These are phyloP conservation scores for Colletotrichum sidae DNA, from an alignment of 2,329 filamentous ascomycete genomes.

Conservation along the genomic window DNA sequence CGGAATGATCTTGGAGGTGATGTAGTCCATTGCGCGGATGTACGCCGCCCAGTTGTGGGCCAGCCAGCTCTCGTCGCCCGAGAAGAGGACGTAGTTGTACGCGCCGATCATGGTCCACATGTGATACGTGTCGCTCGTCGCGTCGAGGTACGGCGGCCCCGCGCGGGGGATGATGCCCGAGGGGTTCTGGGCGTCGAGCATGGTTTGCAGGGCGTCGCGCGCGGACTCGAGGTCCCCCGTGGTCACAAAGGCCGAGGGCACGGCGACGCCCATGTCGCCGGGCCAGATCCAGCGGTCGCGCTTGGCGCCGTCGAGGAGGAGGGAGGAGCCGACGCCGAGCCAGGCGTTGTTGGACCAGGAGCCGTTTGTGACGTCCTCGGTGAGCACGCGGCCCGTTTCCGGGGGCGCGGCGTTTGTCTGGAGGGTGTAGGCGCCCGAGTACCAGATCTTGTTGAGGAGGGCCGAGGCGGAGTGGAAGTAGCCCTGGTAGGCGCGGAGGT, in stretches of 20 bases:
- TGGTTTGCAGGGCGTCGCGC: constrained; percentile 59
- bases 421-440: constrained; percentile 60
- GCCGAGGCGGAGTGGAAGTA: constrained; percentile 63
- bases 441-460: constrained; percentile 65
- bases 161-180: constrained; percentile 63
- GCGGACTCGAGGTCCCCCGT: constrained; percentile 64
- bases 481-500: constrained; percentile 63
- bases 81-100: constrained; percentile 67
- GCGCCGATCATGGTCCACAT: constrained; percentile 63
- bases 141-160: constrained; percentile 55
- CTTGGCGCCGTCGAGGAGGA: constrained; percentile 66
- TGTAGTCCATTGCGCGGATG: constrained; percentile 44
- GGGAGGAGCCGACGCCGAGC: constrained; percentile 45
- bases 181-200: constrained; percentile 57
- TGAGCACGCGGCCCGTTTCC: constrained; percentile 39
- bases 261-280: constrained; percentile 69
- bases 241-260: constrained; percentile 65
- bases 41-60: constrained; percentile 46
- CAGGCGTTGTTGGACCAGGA: constrained; percentile 48
- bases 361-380: constrained; percentile 34
- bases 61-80: constrained; percentile 35
- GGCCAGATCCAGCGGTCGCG: constrained; percentile 71
- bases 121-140: constrained; percentile 47
- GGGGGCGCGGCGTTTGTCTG: constrained; percentile 47
- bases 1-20: constrained; percentile 41